Evolutionary conservation across 148 eudicot genomes (phyloP), one percentile per base, ranked within the genome.

Genomic region (Nepenthes gracilis): DNA sequence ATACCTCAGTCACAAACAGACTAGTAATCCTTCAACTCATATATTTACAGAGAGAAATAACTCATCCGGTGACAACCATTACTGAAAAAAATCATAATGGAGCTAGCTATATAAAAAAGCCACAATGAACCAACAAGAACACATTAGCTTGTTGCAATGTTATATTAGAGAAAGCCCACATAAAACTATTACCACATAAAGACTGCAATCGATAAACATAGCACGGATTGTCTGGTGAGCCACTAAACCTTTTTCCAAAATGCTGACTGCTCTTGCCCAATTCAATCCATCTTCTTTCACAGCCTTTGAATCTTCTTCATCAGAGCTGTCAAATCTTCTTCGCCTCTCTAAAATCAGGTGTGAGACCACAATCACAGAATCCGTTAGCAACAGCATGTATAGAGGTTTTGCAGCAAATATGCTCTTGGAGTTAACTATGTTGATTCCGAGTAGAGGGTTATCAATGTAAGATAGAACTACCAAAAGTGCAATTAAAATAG

Each of bases 121-220:
- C 45, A 40, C 6, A 40, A 40, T 40, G 45, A 40, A 40, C 45
- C 45, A 8, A 40, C 45, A 40, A 4, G 45, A 40, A 40, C 4
- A 40, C 45, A 40, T 40, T 40, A 40, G 45, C 23, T n/a, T 14
- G 33, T 12, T 7, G 43, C 23, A 59, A 52, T 40, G 43, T 55
- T 77, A 76, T 12, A 72, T 54, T 47, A 81, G 6, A 62, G 83
- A 83, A 58, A 86, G 72, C 48, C 80, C 81, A 59, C 86, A 83
- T 9, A 77, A 70, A 23, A 84, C 75, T 35, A 81, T 72, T 2
- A 78, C 86, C 49, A 74, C 65, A 47, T 79, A 86, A 55, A 81
- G 77, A 68, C 95, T 81, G 67, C 75, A 78, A 68, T 86, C 89
- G 36, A 81, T 83, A 65, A 86, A 83, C 2, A 86, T 5, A 36